Evolutionary conservation across 139 green algal species (phyloP).

Genomic region (Coelastrella sp.): DNA sequence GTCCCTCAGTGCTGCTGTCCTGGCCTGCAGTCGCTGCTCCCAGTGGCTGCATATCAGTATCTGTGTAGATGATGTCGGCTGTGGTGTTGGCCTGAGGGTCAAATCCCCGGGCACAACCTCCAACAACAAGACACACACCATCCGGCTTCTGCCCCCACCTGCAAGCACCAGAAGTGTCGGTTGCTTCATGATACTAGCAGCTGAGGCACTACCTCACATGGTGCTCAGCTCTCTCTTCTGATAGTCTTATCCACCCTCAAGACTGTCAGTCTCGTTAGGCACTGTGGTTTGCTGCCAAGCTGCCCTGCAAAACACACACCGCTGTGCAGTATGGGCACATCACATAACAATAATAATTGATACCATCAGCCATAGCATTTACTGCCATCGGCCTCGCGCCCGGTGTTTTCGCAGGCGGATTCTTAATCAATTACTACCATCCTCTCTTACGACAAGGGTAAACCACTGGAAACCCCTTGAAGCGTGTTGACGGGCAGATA

Average conservation of each 20-base stretch:
- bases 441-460: no score
- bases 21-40: slow-evolving; percentile 63
- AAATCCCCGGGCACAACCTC: slow-evolving; percentile 85
- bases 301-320: not conserved
- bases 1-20: slow-evolving; percentile 66
- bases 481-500: no score
- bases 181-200: not conserved
- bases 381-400: no score
- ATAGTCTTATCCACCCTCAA: no score
- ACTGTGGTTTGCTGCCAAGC: not conserved
- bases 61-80: slow-evolving; percentile 90
- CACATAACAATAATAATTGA: no score
- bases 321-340: no score
- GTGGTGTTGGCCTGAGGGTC: slow-evolving; percentile 76
- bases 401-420: no score
- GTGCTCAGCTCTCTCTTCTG: no score
- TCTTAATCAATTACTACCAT: no score
- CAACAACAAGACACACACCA: slow-evolving; percentile 96
- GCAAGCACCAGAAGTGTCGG: not conserved
- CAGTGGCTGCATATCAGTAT: slow-evolving; percentile 43
- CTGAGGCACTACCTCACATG: no score
- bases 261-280: not conserved
- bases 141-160: slow-evolving; percentile 88
- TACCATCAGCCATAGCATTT: no score
- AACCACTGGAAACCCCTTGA: no score